These are phyloP conservation scores for Ilex paraguariensis DNA, from an alignment of 305 asterid genomes.

Conservation along the genomic window DNA sequence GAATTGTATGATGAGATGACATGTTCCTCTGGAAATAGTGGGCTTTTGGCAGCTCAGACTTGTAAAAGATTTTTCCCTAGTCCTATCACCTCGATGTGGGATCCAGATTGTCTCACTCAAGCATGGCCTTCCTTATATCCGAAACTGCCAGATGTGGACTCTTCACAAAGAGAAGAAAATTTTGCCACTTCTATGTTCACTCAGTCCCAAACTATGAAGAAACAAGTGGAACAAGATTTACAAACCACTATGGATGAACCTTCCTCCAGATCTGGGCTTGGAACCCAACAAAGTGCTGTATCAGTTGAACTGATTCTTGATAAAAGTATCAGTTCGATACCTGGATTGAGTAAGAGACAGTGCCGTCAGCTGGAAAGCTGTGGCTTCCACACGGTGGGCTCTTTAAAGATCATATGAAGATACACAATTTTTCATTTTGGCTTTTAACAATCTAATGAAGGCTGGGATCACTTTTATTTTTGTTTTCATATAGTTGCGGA, in stretches of 20 bases:
- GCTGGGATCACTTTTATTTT: constrained; percentile 5
- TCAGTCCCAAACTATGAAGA: constrained; percentile 25
- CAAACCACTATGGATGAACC: constrained; percentile 30
- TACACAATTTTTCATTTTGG: constrained; percentile 8
- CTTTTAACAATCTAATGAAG: constrained; percentile 26
- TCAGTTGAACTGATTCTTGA: constrained; percentile 65
- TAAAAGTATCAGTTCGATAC: constrained; percentile 47
- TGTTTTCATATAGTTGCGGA: constrained; percentile 65
- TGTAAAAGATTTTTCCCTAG: constrained; percentile 47
- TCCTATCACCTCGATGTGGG: constrained; percentile 42
- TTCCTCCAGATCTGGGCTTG: constrained; percentile 22
- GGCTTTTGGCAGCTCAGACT: constrained; percentile 42
- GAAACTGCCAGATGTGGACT: constrained; percentile 26
- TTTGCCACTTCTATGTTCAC: constrained; percentile 25
- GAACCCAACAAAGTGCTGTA: constrained; percentile 29
- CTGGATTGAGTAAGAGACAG: constrained; percentile 67
- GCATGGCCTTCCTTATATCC: constrained; percentile 34
- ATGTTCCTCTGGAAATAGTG: constrained; percentile 36
- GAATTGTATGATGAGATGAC: constrained; percentile 62
- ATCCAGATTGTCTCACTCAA: constrained; percentile 35
- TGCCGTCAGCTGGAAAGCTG: constrained; percentile 56
- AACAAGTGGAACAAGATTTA: constrained; percentile 31
- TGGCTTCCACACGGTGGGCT: constrained; percentile 80
- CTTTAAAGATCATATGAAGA: constrained; percentile 10
- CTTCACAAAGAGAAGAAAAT: constrained; percentile 32